phyloP scores from a whole-genome alignment of 139 green algal species.

The Coelastrella sp. region DNA sequence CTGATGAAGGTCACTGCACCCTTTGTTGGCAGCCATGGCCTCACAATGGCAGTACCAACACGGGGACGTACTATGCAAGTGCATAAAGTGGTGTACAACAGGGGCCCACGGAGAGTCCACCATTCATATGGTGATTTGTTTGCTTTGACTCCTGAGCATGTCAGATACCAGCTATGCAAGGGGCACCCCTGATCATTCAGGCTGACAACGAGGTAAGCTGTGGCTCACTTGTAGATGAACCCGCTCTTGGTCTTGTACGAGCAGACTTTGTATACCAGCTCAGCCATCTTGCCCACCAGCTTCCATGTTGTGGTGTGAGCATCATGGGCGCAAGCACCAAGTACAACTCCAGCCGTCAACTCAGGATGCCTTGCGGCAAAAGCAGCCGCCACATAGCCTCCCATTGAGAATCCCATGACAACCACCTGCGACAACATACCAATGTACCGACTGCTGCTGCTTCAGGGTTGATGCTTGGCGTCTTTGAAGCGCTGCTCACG shows the following conservation, averaged over 20 bases:
- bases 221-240: constrained; percentile 44
- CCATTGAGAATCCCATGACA: constrained; percentile 47
- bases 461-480: too few species aligned
- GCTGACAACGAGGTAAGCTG: not conserved
- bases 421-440: constrained; percentile 18
- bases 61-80: not conserved
- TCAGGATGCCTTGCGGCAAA: constrained; percentile 46
- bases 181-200: too few species aligned
- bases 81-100: not conserved
- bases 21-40: too few species aligned
- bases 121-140: not conserved
- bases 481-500: too few species aligned
- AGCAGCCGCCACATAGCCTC: constrained; percentile 37
- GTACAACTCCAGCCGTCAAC: constrained; percentile 14
- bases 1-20: too few species aligned
- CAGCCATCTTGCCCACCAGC: constrained; percentile 2
- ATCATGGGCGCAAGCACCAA: constrained; percentile 31
- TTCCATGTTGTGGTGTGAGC: constrained; percentile 30
- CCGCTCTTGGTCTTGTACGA: constrained; percentile 42
- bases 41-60: too few species aligned
- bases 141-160: not conserved
- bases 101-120: too few species aligned
- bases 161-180: too few species aligned
- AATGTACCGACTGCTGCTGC: too few species aligned
- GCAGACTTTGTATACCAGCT: constrained; percentile 38